Conservation (phyloP, 768 basidiomycete genomes). For the Pleurotus giganteus region DNA sequence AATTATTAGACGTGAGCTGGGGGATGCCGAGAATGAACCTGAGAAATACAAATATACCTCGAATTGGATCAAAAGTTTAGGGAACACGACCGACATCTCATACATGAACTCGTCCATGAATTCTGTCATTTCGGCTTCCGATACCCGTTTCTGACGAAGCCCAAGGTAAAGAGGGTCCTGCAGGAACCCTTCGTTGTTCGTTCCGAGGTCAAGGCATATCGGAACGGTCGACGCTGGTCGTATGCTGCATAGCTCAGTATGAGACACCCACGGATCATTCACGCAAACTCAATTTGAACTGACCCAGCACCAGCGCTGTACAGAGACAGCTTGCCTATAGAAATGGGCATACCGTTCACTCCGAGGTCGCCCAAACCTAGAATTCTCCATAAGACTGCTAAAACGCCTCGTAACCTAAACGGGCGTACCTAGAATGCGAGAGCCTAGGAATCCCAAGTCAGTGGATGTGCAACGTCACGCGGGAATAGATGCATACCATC, state of each 20-base stretch:
- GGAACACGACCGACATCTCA: slow-evolving; percentile 73
- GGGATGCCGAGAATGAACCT: background rate
- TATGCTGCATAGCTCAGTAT: slow-evolving; percentile 42
- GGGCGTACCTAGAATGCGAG: slow-evolving; percentile 81
- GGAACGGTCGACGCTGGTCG: slow-evolving; percentile 78
- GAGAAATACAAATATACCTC: slow-evolving; percentile 43
- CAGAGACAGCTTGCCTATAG: slow-evolving; percentile 89
- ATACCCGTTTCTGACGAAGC: slow-evolving; percentile 65
- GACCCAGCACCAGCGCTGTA: slow-evolving; percentile 91
- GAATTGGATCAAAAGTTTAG: slow-evolving; percentile 83
- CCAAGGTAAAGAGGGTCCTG: slow-evolving; percentile 92
- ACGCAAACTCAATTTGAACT: slow-evolving; percentile 16
- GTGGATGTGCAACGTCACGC: background rate
- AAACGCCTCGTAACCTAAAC: background rate
- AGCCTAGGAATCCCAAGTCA: slow-evolving; percentile 46
- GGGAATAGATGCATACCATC: slow-evolving; percentile 55
- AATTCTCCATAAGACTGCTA: slow-evolving; percentile 34
- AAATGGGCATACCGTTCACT: slow-evolving; percentile 84
- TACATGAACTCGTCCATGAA: slow-evolving; percentile 96
- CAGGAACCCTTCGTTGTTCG: slow-evolving; percentile 76
- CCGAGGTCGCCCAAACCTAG: slow-evolving; percentile 86
- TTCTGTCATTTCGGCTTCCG: slow-evolving; percentile 62
- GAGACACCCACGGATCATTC: background rate
- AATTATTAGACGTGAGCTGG: background rate
- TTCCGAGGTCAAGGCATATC: slow-evolving; percentile 86